phyloP scores from a whole-genome alignment of 2,329 filamentous ascomycete genomes.

The Cladosporium sp. region DNA sequence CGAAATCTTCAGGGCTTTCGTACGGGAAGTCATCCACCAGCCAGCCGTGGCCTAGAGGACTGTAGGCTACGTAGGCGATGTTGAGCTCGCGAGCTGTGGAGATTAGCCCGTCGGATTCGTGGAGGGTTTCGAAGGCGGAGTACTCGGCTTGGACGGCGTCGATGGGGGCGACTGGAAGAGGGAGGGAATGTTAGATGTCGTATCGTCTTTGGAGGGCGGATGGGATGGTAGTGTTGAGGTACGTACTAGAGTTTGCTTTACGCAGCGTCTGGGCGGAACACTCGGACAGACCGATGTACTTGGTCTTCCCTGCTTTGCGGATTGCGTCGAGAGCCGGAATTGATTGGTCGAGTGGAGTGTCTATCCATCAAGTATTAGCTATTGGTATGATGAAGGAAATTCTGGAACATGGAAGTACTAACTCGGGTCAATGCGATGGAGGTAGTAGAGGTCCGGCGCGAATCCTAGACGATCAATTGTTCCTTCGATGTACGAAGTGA shows the following conservation, averaged over 20 bases:
- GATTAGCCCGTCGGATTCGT: constrained; percentile 32
- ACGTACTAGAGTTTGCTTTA: constrained; percentile 31
- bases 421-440: constrained; percentile 38
- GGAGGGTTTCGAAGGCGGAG: constrained; percentile 37
- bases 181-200: background rate
- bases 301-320: constrained; percentile 50
- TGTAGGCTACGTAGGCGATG: constrained; percentile 67
- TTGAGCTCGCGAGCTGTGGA: constrained; percentile 46
- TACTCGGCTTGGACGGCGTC: constrained; percentile 53
- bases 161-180: constrained; percentile 36
- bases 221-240: background rate
- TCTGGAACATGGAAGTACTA: constrained; percentile 15
- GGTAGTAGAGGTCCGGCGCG: constrained; percentile 41
- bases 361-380: constrained; percentile 39
- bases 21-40: constrained; percentile 47
- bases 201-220: background rate
- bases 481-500: constrained; percentile 47
- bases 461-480: constrained; percentile 48
- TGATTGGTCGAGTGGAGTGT: constrained; percentile 43
- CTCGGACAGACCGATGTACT: constrained; percentile 52
- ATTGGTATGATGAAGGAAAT: background rate
- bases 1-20: constrained; percentile 19
- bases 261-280: constrained; percentile 48
- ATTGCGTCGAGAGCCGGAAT: constrained; percentile 46
- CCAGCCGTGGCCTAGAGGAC: constrained; percentile 60